Percentiles rank a stretch among this genome's conserved stretches.
phyloP scores from a whole-genome alignment of 495 filamentous ascomycete genomes.

The Neurospora intermedia region DNA sequence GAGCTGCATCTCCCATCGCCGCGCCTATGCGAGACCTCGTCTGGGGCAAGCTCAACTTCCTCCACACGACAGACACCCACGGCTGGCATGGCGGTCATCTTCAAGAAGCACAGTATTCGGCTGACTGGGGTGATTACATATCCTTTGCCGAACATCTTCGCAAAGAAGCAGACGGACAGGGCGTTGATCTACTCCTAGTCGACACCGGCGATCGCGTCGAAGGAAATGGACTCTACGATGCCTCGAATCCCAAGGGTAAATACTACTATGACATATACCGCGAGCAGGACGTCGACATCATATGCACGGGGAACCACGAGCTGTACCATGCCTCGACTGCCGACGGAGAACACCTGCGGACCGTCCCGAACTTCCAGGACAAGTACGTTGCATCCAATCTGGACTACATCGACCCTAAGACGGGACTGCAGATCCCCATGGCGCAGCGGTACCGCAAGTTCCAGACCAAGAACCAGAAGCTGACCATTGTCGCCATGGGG shows the following conservation, averaged over 20 bases:
- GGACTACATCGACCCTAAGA: slow-evolving; percentile 68
- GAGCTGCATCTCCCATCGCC: slow-evolving; percentile 64
- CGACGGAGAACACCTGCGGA: slow-evolving; percentile 60
- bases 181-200: slow-evolving; percentile 74
- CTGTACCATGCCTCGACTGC: slow-evolving; percentile 74
- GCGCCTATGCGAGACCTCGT: slow-evolving; percentile 72
- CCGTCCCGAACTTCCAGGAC: slow-evolving; percentile 66
- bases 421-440: slow-evolving; percentile 59
- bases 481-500: slow-evolving; percentile 78
- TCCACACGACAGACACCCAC: slow-evolving; percentile 91
- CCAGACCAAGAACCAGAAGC: slow-evolving; percentile 73
- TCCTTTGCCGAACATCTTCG: slow-evolving; percentile 82
- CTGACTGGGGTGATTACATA: slow-evolving; percentile 96
- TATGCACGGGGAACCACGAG: slow-evolving; percentile 92
- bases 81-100: slow-evolving; percentile 94
- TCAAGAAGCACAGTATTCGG: slow-evolving; percentile 87
- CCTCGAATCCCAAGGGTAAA: slow-evolving; percentile 72
- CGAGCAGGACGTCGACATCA: slow-evolving; percentile 70
- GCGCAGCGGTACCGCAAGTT: slow-evolving; percentile 80
- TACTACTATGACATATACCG: slow-evolving; percentile 80
- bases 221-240: slow-evolving; percentile 94
- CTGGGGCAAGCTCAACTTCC: slow-evolving; percentile 89
- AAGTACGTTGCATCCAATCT: slow-evolving; percentile 85
- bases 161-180: slow-evolving; percentile 61
- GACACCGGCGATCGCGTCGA: slow-evolving; percentile 94